A percentile compares a stretch with the other conserved stretches of the same genome.
These are phyloP conservation scores for Zostera marina DNA, from an alignment of 116 monocot genomes.

Conservation along the genomic window DNA sequence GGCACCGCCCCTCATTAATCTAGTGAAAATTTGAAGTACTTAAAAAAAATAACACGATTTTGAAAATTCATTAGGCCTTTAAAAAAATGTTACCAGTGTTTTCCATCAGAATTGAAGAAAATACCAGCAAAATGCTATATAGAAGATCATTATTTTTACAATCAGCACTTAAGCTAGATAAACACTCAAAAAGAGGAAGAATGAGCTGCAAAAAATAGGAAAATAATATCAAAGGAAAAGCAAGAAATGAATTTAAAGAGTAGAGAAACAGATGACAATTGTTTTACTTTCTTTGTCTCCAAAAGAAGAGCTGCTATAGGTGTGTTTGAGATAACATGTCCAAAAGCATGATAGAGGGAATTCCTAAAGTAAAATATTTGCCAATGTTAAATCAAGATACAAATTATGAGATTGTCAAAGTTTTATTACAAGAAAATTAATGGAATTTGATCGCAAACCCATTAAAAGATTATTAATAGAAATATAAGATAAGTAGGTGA, in stretches of 20 bases:
- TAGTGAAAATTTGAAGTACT: too few relatives aligned
- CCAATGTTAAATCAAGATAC: not conserved
- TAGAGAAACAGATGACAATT: not conserved
- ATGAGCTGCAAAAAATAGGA: constrained; percentile 41
- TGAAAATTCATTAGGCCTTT: too few relatives aligned
- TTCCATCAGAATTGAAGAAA: constrained; percentile 78
- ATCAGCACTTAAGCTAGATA: constrained; percentile 38
- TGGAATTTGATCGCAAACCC: too few relatives aligned
- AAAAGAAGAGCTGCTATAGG: constrained; percentile 50
- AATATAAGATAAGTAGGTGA: too few relatives aligned
- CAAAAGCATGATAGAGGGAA: constrained; percentile 64
- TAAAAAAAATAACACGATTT: too few relatives aligned
- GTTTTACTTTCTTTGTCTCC: constrained; percentile 62
- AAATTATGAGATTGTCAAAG: too few relatives aligned
- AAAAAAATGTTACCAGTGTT: constrained; percentile 41
- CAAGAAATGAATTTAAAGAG: not conserved
- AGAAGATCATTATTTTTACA: constrained; percentile 51
- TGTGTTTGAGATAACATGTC: constrained; percentile 57
- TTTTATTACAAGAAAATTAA: too few relatives aligned
- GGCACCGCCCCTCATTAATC: too few relatives aligned
- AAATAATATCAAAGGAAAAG: not conserved
- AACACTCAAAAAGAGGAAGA: constrained; percentile 39
- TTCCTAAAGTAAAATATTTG: constrained; percentile 26
- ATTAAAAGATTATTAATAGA: too few relatives aligned
- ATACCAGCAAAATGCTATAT: constrained; percentile 58